Evolutionary conservation across 129 eudicot species (phyloP).

Genomic region (Silybum marianum): DNA sequence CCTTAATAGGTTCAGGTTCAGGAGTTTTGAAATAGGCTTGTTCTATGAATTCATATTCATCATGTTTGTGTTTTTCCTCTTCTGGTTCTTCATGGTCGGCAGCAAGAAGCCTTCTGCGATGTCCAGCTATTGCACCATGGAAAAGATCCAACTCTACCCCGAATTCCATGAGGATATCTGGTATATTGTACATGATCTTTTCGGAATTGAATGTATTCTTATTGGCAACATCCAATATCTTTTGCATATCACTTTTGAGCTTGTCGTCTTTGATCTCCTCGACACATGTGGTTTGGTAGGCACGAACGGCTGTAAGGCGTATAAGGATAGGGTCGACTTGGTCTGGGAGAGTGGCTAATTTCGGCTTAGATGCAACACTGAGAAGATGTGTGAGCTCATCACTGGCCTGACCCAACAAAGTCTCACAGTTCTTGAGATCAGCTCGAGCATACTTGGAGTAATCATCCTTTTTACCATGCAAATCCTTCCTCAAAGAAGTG

Average conservation of each 20-base stretch:
- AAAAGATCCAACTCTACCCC: constrained; percentile 21
- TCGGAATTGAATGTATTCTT: constrained; percentile 58
- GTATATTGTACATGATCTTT: constrained; percentile 41
- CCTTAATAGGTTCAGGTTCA: constrained; percentile 15
- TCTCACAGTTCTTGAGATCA: constrained; percentile 49
- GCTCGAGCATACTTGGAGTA: constrained; percentile 21
- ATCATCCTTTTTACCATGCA: constrained; percentile 15
- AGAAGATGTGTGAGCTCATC: constrained; percentile 37
- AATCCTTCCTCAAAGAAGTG: not conserved
- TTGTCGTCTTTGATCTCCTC: constrained; percentile 43
- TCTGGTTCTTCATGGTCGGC: constrained; percentile 10
- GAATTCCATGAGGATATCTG: constrained; percentile 36
- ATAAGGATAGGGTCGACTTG: constrained; percentile 36
- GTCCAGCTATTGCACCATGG: not conserved
- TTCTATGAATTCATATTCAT: not conserved
- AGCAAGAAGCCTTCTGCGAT: constrained; percentile 41
- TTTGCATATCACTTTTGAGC: constrained; percentile 21
- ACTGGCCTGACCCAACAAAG: constrained; percentile 30
- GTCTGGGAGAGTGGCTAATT: constrained; percentile 19
- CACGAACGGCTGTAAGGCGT: constrained; percentile 49
- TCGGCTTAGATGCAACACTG: constrained; percentile 30
- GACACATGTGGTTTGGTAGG: constrained; percentile 44
- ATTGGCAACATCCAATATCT: constrained; percentile 39
- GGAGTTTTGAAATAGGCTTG: constrained; percentile 31
- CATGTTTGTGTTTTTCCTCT: not conserved